These are phyloP conservation scores for Lentinula boryana DNA, from an alignment of 768 basidiomycete species.

Conservation along the genomic window DNA sequence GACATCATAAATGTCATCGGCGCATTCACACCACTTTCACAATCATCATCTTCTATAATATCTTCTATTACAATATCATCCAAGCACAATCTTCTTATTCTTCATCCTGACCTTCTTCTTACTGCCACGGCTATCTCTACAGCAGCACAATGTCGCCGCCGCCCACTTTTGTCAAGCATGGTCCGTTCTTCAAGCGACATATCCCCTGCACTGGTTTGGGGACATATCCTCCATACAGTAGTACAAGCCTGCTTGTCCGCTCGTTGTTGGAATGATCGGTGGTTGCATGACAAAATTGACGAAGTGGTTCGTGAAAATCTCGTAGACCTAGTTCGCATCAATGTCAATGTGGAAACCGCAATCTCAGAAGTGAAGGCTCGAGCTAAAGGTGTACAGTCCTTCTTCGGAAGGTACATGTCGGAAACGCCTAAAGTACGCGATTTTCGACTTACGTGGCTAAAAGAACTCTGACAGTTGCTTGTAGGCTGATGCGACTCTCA, in stretches of 20 bases:
- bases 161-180: conserved; percentile 71
- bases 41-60: conserved; percentile 27
- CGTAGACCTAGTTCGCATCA: conserved; percentile 56
- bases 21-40: conserved; percentile 19
- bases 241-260: conserved; percentile 73
- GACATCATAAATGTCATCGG: conserved; percentile 82
- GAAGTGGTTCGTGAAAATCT: conserved; percentile 48
- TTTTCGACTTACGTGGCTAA: background rate
- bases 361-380: conserved; percentile 53
- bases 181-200: conserved; percentile 53
- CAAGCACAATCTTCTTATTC: conserved; percentile 66
- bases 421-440: conserved; percentile 53
- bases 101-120: conserved; percentile 88
- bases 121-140: conserved; percentile 87
- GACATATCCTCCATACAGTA: conserved; percentile 89
- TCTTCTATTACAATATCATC: conserved; percentile 54
- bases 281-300: conserved; percentile 56
- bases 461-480: background rate
- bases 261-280: conserved; percentile 55
- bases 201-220: conserved; percentile 77
- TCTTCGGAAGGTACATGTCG: conserved; percentile 62
- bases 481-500: conserved; percentile 60
- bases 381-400: conserved; percentile 59
- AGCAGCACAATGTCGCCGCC: conserved; percentile 77
- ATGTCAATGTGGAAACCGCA: conserved; percentile 56